A percentile compares a stretch with the other conserved stretches of the same genome.
Conservation (phyloP, 2,329 filamentous ascomycete genomes). For the Stylonectria norvegica region DNA sequence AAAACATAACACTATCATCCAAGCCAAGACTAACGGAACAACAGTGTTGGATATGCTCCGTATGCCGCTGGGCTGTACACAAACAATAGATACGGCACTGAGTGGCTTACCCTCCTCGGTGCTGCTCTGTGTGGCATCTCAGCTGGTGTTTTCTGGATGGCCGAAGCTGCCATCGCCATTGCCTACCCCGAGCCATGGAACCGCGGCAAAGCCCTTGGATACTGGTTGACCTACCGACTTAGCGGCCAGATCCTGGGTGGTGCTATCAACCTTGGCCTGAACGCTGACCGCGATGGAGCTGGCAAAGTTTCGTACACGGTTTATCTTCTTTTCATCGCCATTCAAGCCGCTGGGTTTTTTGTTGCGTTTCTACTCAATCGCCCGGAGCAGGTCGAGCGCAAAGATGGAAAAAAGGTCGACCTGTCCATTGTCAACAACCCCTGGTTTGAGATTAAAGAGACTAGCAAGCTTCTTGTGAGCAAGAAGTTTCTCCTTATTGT, state of each 20-base stretch:
- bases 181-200: conserved; percentile 70
- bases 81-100: conserved; percentile 66
- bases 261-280: conserved; percentile 67
- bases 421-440: conserved; percentile 55
- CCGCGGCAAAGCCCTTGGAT: conserved; percentile 60
- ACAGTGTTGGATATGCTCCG: conserved; percentile 62
- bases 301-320: conserved; percentile 68
- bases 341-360: conserved; percentile 65
- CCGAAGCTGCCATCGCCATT: conserved; percentile 70
- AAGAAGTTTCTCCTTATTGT: conserved; percentile 62
- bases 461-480: conserved; percentile 55
- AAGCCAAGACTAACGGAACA: conserved; percentile 2
- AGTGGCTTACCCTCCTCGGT: conserved; percentile 67
- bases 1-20: background rate
- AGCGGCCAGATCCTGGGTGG: conserved; percentile 68
- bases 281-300: conserved; percentile 52
- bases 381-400: conserved; percentile 60
- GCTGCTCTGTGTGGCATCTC: conserved; percentile 67
- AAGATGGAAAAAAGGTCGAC: conserved; percentile 60
- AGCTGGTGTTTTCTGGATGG: conserved; percentile 72
- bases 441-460: conserved; percentile 58
- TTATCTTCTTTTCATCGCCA: conserved; percentile 65
- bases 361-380: conserved; percentile 59
- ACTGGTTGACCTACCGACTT: conserved; percentile 61
- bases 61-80: conserved; percentile 69